These are phyloP conservation scores for Pythium aristosporum DNA, from an alignment of 352 stramenopile genomes.

Conservation along the genomic window DNA sequence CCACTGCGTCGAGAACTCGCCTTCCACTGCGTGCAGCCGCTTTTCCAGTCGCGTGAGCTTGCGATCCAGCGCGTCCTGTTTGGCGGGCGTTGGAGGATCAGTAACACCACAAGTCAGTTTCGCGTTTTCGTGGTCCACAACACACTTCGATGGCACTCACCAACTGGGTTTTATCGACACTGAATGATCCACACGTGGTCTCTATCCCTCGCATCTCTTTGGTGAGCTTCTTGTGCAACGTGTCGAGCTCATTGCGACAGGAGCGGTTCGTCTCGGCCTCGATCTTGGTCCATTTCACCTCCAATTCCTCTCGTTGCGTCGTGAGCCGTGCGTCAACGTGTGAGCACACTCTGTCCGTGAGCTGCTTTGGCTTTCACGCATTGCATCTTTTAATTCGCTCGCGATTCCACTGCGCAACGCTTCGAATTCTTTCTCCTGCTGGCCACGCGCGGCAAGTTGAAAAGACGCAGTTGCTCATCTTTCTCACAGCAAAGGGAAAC, in stretches of 20 bases:
- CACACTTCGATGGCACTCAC: background rate
- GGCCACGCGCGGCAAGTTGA: background rate
- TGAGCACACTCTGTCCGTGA: constrained; percentile 7
- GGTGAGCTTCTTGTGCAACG: background rate
- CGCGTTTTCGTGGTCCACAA: background rate
- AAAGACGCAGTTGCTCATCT: too few relatives aligned
- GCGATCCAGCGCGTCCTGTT: constrained; percentile 12
- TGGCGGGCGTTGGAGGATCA: background rate
- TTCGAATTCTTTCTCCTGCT: constrained; percentile 3
- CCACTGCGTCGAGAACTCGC: constrained; percentile 8
- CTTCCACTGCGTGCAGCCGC: constrained; percentile 5
- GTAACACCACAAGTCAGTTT: background rate
- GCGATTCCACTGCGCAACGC: background rate
- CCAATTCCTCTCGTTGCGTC: constrained; percentile 1
- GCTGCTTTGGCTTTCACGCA: background rate
- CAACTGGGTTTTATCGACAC: background rate
- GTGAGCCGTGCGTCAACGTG: constrained; percentile 15
- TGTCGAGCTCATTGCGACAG: background rate
- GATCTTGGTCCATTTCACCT: background rate
- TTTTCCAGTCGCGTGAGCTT: constrained; percentile 23
- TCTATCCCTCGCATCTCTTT: background rate
- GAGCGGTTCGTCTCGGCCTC: background rate
- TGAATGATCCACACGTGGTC: background rate
- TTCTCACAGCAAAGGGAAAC: too few relatives aligned
- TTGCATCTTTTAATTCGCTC: background rate